A percentile compares a stretch with the other conserved stretches of the same genome.
These are phyloP conservation scores for Scytalidium sp. DNA, from an alignment of 2,329 filamentous ascomycete genomes.

Conservation along the genomic window DNA sequence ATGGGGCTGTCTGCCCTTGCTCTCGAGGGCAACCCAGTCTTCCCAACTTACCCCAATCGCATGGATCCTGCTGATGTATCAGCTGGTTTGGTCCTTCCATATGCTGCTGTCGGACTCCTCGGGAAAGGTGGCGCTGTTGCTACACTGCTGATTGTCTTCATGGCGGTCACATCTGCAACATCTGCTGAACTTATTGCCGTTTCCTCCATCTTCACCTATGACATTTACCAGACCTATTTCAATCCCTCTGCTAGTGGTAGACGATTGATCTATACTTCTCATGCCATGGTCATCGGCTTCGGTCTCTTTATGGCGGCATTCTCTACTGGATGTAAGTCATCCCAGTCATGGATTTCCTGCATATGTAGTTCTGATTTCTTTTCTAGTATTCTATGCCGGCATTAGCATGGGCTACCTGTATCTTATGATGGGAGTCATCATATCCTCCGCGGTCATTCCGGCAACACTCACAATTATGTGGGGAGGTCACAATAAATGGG, in stretches of 20 bases:
- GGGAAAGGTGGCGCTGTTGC: constrained; percentile 78
- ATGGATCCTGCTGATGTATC: constrained; percentile 73
- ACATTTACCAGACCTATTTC: constrained; percentile 85
- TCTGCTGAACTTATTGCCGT: constrained; percentile 84
- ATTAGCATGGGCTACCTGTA: constrained; percentile 89
- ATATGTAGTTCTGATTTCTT: constrained; percentile 51
- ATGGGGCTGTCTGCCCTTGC: constrained; percentile 82
- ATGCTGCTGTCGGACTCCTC: constrained; percentile 78
- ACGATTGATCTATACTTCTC: constrained; percentile 76
- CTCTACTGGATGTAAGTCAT: constrained; percentile 60
- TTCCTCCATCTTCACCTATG: constrained; percentile 84
- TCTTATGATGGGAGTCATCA: constrained; percentile 88
- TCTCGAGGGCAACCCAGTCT: constrained; percentile 68
- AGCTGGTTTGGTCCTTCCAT: constrained; percentile 80
- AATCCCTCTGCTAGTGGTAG: constrained; percentile 73
- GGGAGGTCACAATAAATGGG: constrained; percentile 74
- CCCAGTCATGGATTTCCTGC: constrained; percentile 39
- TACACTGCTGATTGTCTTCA: constrained; percentile 79
- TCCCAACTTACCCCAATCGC: constrained; percentile 70
- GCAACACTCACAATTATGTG: constrained; percentile 78
- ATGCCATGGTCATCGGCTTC: constrained; percentile 71
- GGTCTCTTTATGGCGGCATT: constrained; percentile 75
- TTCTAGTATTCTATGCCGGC: constrained; percentile 45
- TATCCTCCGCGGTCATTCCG: constrained; percentile 80
- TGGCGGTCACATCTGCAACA: constrained; percentile 84